Evolutionary conservation across 257 asterid genomes (phyloP), one percentile per base, ranked within the genome.

Genomic region (Leptodermis oblonga): DNA sequence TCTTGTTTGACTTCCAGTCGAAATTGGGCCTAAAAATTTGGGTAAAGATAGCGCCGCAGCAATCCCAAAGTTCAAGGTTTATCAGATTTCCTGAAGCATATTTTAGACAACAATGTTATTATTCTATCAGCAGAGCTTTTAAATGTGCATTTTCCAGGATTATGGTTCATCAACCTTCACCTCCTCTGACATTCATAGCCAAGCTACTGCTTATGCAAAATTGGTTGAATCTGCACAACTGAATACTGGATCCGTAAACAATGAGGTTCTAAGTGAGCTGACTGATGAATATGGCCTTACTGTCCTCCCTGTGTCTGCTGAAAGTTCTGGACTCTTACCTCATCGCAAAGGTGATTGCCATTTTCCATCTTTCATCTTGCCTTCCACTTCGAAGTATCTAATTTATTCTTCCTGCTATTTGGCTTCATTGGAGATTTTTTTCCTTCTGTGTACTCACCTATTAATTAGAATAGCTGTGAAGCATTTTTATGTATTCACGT

Each of bases 241-340:
- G 67, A 37, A 37, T 54, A 62, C 84, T n/a, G 71, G 68, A 30
- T 77, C 87, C 22, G 62, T 74, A 77, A 84, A 71, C 25, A 74
- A 69, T 11, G 92, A 86, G 72, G 87, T 79, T 74, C 85, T 88
- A 37, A 83, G 60, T 67, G 95, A 90, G 84, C 77, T 92, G 63
- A 83, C 81, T 39, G 90, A 92, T 74, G 96, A 85, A 58, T 92
- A 92, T 75, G 95, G 96, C 36, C 83, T 89, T 74, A 59, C 80
- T 48, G 83, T 92, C 78, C 88, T 88, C 67, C 98, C 95, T 68
- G 87, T 90, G 78, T 92, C 97, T 71, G 97, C 98, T 65, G 90
- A 92, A 80, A 82, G 81, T 69, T 92, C 95, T 0, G 89, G 90
- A 74, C 55, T 92, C 76, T 78, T 92, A 87, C 93, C 97, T 58